phyloP scores from a whole-genome alignment of 1,284 basidiomycete genomes.

The Anthracocystis walkeri region DNA sequence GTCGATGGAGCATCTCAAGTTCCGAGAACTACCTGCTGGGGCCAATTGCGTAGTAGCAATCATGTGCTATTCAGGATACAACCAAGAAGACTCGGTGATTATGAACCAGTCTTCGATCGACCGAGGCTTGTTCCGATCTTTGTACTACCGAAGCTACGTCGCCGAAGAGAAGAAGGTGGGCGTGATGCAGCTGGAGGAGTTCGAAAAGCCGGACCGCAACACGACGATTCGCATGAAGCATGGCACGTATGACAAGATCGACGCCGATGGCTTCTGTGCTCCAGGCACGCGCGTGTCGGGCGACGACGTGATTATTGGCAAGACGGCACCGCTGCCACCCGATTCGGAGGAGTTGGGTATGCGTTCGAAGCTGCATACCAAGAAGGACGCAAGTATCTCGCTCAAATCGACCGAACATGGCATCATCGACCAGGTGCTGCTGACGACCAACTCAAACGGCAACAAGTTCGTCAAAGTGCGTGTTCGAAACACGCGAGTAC shows the following conservation, averaged over 20 bases:
- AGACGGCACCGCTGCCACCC: slow-evolving; percentile 95
- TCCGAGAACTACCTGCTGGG: slow-evolving; percentile 95
- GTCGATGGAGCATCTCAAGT: slow-evolving; percentile 98
- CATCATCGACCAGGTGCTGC: slow-evolving; percentile 95
- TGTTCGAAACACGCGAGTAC: slow-evolving; percentile 92
- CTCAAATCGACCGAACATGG: slow-evolving; percentile 98
- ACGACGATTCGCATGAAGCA: slow-evolving; percentile 96
- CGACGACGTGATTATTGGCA: slow-evolving; percentile 99
- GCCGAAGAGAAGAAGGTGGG: slow-evolving; percentile 98
- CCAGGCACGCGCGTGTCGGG: slow-evolving; percentile 94
- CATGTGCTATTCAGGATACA: slow-evolving; percentile 98
- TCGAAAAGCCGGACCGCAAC: slow-evolving; percentile 94
- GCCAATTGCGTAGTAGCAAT: slow-evolving; percentile 99
- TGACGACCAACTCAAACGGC: slow-evolving; percentile 95
- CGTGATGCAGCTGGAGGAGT: slow-evolving; percentile 83
- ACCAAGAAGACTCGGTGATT: slow-evolving; percentile 99
- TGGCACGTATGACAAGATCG: slow-evolving; percentile 97
- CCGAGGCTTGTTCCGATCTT: slow-evolving; percentile 95
- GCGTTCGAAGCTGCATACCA: slow-evolving; percentile 87
- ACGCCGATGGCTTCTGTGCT: slow-evolving; percentile 93
- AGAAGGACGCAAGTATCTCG: slow-evolving; percentile 94
- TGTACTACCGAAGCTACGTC: slow-evolving; percentile 97
- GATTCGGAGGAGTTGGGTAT: slow-evolving; percentile 98
- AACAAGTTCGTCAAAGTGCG: slow-evolving; percentile 99
- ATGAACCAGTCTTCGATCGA: slow-evolving; percentile 99